A percentile compares a stretch with the other conserved stretches of the same genome.
Conservation (phyloP, 441 rosid species). For the Populus hybrid region DNA sequence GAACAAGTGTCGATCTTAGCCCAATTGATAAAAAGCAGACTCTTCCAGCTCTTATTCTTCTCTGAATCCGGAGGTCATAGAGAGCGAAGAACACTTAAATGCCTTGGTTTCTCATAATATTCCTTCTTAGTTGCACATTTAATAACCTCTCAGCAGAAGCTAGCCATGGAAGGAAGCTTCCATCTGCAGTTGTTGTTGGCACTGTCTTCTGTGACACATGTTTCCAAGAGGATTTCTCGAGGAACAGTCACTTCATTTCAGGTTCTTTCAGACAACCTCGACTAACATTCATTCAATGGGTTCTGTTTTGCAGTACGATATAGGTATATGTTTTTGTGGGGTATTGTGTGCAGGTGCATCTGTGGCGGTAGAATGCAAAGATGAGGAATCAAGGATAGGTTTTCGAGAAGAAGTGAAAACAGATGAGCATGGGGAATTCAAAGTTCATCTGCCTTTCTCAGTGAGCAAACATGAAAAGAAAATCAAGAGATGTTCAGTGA, state of each 20-base stretch:
- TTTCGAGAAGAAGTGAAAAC: conserved; percentile 61
- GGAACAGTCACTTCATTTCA: conserved; percentile 62
- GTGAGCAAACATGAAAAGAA: conserved; percentile 58
- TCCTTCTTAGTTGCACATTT: conserved; percentile 28
- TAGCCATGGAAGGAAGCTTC: conserved; percentile 31
- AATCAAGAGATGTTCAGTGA: conserved; percentile 65
- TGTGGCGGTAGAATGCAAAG: conserved; percentile 66
- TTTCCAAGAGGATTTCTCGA: conserved; percentile 53
- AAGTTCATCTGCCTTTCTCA: conserved; percentile 54
- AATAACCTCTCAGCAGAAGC: conserved; percentile 32
- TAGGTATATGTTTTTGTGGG: not conserved
- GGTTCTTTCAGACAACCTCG: conserved; percentile 28
- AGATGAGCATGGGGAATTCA: conserved; percentile 64
- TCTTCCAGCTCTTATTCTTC: conserved; percentile 11
- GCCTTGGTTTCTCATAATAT: conserved; percentile 31
- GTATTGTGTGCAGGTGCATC: conserved; percentile 57
- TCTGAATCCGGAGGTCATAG: not conserved
- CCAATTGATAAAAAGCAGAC: conserved; percentile 15
- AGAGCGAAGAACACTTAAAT: conserved; percentile 11
- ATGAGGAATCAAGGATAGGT: conserved; percentile 32
- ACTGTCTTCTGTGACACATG: conserved; percentile 88
- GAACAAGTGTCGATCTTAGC: not conserved
- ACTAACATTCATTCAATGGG: not conserved
- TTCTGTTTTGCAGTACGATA: not conserved
- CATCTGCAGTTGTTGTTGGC: conserved; percentile 69